These are phyloP conservation scores for Cladosporium sphaerospermum DNA, from an alignment of 2,329 filamentous ascomycete species.

Conservation along the genomic window DNA sequence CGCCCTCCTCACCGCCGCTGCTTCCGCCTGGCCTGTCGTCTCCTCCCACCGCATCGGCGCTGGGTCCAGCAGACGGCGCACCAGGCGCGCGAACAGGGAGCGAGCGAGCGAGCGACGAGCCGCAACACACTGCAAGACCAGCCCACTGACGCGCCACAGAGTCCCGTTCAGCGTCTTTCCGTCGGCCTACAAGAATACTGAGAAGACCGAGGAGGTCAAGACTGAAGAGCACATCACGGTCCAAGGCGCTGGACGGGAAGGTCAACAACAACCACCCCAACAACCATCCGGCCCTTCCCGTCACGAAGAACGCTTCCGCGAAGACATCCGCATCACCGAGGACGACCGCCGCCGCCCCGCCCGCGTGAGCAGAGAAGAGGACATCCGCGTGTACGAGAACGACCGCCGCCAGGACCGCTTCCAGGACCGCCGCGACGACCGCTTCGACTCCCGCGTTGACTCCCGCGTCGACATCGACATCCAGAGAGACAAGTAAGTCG, in stretches of 20 bases:
- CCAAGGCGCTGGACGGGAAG: slow-evolving; percentile 93
- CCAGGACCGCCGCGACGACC: slow-evolving; percentile 19
- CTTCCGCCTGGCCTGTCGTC: too few species aligned
- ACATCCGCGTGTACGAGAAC: slow-evolving; percentile 32
- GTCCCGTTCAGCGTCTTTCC: slow-evolving; percentile 99
- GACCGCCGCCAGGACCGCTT: slow-evolving; percentile 25
- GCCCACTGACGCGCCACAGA: slow-evolving; percentile 17
- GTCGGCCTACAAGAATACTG: slow-evolving; percentile 83
- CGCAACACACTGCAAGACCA: not conserved
- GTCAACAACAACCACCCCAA: slow-evolving; percentile 68
- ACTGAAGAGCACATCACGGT: slow-evolving; percentile 83
- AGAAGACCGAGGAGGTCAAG: slow-evolving; percentile 63
- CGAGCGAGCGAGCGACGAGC: not conserved
- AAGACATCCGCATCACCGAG: slow-evolving; percentile 81
- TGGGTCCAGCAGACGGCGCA: not conserved
- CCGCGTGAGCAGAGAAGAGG: slow-evolving; percentile 41
- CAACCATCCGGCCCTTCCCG: slow-evolving; percentile 54
- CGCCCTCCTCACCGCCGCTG: too few species aligned
- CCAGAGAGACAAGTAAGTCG: slow-evolving; percentile 47
- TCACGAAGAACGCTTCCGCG: slow-evolving; percentile 57
- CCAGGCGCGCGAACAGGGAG: not conserved
- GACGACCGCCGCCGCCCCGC: slow-evolving; percentile 69
- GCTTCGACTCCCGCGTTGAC: slow-evolving; percentile 27
- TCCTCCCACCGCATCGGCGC: too few species aligned
- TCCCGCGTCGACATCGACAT: slow-evolving; percentile 42